Base-by-base conservation (phyloP, 2,329 filamentous ascomycete genomes). In the Podosphaera xanthii region DNA sequence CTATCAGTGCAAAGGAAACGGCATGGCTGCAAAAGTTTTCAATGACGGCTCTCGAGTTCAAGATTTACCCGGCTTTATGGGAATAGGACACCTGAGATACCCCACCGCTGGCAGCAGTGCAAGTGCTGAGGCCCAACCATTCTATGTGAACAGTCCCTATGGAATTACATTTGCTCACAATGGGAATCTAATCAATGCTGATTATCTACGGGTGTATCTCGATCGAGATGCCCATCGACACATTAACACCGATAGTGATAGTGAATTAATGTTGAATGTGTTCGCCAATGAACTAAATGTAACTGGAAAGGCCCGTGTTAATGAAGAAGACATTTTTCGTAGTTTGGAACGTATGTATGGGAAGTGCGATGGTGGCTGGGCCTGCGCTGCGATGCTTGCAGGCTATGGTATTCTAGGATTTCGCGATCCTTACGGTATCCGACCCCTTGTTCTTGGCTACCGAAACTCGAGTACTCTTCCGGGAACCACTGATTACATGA, bases 1-100 rank as follows among this genome's bases (percentile, higher is more conserved):
- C 64, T 91, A 84, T 70, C 87, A 94, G 69, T 85, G 86, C 75
- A 96, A 96, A 73, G 88, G 88, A 64, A 88, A 89, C 68, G 90
- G 89, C 59, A 84, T 95, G 78, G 89, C 86, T 48, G 80, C 83
- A 60, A 86, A 83, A 69, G 88, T 94, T 65, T 94, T 95, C 72
- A 77, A 83, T 58, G 86, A 94, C 63, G 89, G 87, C 64, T 77
- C 80, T 61, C 79, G 85, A 62, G 76, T 90, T 48, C 74, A 78
- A 56, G 82, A 89, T 67, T 77, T 92, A 58, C 85, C 87, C 10
- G 89, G 89, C 40, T 91, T 81, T 71, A 90, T 92, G 85, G 88
- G 87, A 62, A 77, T 95, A 61, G 85, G 81, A 49, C 90, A 96
- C 71, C 72, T 96, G 65, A 78, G 90, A 69, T 96, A 96, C 71